A percentile compares a stretch with the other conserved stretches of the same genome.
Conservation (phyloP, 1,139 yeast genomes). For the Suhomyces chickasaworum region DNA sequence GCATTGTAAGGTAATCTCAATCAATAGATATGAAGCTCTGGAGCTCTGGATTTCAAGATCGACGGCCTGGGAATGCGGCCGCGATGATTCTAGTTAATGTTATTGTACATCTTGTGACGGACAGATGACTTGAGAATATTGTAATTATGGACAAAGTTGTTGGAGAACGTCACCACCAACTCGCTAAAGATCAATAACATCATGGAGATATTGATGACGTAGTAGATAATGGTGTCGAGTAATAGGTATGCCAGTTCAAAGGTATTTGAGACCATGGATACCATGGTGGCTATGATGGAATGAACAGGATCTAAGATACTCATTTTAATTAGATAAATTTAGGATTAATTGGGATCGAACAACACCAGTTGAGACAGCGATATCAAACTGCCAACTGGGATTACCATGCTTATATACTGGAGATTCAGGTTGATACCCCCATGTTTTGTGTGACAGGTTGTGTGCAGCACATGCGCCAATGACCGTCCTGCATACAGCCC, state of each 20-base stretch:
- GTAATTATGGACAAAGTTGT: slow-evolving; percentile 25
- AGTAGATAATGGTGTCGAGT: slow-evolving; percentile 33
- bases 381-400: neutral
- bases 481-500: neutral
- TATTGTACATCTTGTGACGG: slow-evolving; percentile 33
- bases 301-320: slow-evolving; percentile 8
- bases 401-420: slow-evolving; percentile 1
- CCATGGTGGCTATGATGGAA: slow-evolving; percentile 6
- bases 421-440: neutral
- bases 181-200: slow-evolving; percentile 29
- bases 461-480: slow-evolving; percentile 1
- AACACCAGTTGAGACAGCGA: neutral
- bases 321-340: neutral
- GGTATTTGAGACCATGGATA: slow-evolving; percentile 10
- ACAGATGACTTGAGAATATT: slow-evolving; percentile 29
- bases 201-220: slow-evolving; percentile 31
- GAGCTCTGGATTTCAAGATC: neutral
- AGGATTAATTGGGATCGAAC: neutral
- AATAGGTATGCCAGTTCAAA: slow-evolving; percentile 20
- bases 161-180: slow-evolving; percentile 24
- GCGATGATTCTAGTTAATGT: slow-evolving; percentile 26
- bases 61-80: neutral
- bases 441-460: slow-evolving; percentile 1
- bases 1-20: neutral
- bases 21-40: neutral